Conservation (phyloP, 192 early-diverging fungal genomes). For the Piromyces sp. region DNA sequence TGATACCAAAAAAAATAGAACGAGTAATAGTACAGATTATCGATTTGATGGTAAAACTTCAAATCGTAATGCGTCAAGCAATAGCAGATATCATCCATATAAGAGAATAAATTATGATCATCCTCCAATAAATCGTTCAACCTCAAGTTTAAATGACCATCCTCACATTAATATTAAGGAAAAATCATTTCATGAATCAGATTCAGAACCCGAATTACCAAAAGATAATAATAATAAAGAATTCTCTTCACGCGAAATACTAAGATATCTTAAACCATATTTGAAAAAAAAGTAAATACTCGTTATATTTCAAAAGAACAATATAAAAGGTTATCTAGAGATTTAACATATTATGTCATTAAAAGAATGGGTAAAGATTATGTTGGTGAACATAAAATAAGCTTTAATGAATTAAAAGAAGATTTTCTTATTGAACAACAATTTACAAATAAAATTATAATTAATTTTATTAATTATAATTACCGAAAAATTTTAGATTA, state of each 20-base stretch:
- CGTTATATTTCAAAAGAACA: background rate
- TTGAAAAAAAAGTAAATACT: background rate
- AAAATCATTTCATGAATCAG: too few relatives aligned
- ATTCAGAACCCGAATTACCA: background rate
- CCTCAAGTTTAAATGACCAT: too few relatives aligned
- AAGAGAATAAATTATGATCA: too few relatives aligned
- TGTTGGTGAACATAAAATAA: background rate
- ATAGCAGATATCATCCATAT: too few relatives aligned
- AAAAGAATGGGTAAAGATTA: background rate
- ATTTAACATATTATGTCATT: background rate
- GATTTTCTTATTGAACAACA: background rate
- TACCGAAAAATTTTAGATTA: background rate
- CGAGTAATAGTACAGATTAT: too few relatives aligned
- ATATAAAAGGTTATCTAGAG: background rate
- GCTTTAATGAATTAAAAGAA: background rate
- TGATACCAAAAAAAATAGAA: too few relatives aligned
- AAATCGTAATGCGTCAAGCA: too few relatives aligned
- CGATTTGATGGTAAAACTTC: too few relatives aligned
- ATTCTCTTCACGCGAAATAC: background rate
- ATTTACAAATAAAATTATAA: background rate
- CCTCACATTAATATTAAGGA: too few relatives aligned
- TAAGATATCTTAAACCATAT: background rate
- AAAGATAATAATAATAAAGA: background rate
- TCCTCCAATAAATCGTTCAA: too few relatives aligned
- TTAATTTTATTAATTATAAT: background rate